A percentile compares a stretch with the other conserved stretches of the same genome.
These are phyloP conservation scores for Aaosphaeria arxii DNA, from an alignment of 2,329 filamentous ascomycete genomes.

Conservation along the genomic window DNA sequence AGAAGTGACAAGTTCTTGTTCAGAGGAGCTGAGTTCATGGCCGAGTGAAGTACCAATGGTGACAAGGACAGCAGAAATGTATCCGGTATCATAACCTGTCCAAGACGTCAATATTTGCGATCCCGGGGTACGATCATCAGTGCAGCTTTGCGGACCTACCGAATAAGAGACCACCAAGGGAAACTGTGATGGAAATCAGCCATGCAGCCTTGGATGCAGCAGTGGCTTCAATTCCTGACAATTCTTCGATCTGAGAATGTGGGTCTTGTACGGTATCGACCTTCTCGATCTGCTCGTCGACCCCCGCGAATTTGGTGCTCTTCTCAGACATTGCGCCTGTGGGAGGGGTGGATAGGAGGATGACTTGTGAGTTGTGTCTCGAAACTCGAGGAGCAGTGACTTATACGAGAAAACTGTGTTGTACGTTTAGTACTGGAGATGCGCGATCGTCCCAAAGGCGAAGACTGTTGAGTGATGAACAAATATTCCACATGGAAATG, in stretches of 20 bases:
- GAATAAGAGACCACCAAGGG: conserved; percentile 25
- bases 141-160: conserved; percentile 7
- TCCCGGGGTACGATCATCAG: neutral
- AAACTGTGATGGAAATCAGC: conserved; percentile 27
- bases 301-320: conserved; percentile 11
- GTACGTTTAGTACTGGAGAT: too few relatives aligned
- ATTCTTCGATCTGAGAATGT: conserved; percentile 13
- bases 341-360: too few relatives aligned
- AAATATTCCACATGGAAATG: too few relatives aligned
- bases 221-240: conserved; percentile 23
- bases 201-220: conserved; percentile 26
- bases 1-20: conserved; percentile 40
- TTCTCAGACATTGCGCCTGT: conserved; percentile 6
- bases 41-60: conserved; percentile 34
- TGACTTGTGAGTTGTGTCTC: too few relatives aligned
- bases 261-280: conserved; percentile 12
- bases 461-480: too few relatives aligned
- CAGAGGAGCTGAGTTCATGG: conserved; percentile 24
- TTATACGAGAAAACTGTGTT: too few relatives aligned
- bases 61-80: conserved; percentile 38
- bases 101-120: neutral
- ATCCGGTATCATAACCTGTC: conserved; percentile 36
- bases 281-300: conserved; percentile 16
- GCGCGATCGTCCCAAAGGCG: too few relatives aligned
- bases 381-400: too few relatives aligned